These are phyloP conservation scores for Allantophomopsis lycopodina DNA, from an alignment of 2,329 filamentous ascomycete genomes.

Conservation along the genomic window DNA sequence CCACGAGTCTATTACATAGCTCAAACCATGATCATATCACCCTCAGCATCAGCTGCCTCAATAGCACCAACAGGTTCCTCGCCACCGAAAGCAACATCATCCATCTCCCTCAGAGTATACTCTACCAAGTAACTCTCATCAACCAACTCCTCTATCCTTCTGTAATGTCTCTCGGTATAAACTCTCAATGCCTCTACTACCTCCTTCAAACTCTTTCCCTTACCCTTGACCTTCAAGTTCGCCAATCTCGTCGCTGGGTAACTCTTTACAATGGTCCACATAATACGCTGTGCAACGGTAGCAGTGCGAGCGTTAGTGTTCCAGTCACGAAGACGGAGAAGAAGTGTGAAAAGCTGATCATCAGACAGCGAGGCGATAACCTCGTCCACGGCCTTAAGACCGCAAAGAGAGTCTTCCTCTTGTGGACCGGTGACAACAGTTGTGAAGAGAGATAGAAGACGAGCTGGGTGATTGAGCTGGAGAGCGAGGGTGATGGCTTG, in stretches of 20 bases:
- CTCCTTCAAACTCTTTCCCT: conserved; percentile 60
- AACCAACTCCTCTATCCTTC: conserved; percentile 73
- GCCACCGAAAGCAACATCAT: conserved; percentile 25
- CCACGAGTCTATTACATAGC: no score
- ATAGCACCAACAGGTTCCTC: conserved; percentile 1
- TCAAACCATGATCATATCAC: conserved; percentile 6
- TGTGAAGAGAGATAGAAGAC: conserved; percentile 73
- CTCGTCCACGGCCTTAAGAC: conserved; percentile 61
- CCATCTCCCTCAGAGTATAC: conserved; percentile 90
- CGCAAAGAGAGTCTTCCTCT: conserved; percentile 50
- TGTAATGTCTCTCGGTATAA: conserved; percentile 90
- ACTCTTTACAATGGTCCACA: conserved; percentile 65
- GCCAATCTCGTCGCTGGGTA: conserved; percentile 72
- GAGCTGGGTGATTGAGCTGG: conserved; percentile 85
- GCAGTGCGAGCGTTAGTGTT: conserved; percentile 90
- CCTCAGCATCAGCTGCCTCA: conserved; percentile 2
- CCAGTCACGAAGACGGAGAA: conserved; percentile 83
- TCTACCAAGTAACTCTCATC: conserved; percentile 93
- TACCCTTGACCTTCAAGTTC: conserved; percentile 47
- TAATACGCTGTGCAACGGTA: conserved; percentile 70
- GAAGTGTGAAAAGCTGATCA: conserved; percentile 72
- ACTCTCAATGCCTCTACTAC: conserved; percentile 75
- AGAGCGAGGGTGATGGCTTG: conserved; percentile 87
- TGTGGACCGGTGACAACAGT: conserved; percentile 49
- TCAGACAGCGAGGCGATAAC: conserved; percentile 69